Percentiles rank a stretch among this genome's conserved stretches.
phyloP scores from a whole-genome alignment of 805 yeast species.

The Myxozyma neotropica region DNA sequence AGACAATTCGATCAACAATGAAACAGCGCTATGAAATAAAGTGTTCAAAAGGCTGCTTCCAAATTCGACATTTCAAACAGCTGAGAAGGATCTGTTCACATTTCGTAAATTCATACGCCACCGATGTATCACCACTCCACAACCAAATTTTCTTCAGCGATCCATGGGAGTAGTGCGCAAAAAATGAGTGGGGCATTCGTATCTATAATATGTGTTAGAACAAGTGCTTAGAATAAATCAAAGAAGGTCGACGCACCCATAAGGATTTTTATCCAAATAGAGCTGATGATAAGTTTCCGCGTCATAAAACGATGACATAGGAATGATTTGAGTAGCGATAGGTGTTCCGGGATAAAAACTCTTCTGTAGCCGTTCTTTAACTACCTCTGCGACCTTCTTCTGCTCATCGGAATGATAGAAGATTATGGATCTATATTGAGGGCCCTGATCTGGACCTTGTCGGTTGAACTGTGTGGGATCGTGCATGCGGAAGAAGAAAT shows the following conservation, averaged over 20 bases:
- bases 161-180: conserved; percentile 53
- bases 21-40: too few relatives aligned
- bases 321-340: conserved; percentile 71
- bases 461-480: conserved; percentile 84
- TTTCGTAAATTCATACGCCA: background rate
- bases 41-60: too few relatives aligned
- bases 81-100: too few relatives aligned
- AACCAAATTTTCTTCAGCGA: background rate
- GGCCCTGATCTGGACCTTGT: conserved; percentile 88
- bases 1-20: too few relatives aligned
- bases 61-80: too few relatives aligned
- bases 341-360: conserved; percentile 69
- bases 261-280: conserved; percentile 77
- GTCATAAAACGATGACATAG: conserved; percentile 73
- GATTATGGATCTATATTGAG: conserved; percentile 87
- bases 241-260: conserved; percentile 51
- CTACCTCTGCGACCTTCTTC: conserved; percentile 47
- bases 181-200: conserved; percentile 88
- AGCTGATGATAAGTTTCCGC: conserved; percentile 96
- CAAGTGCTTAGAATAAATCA: background rate
- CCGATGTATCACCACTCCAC: background rate
- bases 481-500: conserved; percentile 87
- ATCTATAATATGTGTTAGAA: conserved; percentile 7
- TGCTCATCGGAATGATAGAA: conserved; percentile 64
- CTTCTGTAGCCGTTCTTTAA: conserved; percentile 60